Percentiles rank a stretch among this genome's conserved stretches.
phyloP scores from a whole-genome alignment of 2,329 filamentous ascomycete genomes.

The Trichoderma endophyticum region DNA sequence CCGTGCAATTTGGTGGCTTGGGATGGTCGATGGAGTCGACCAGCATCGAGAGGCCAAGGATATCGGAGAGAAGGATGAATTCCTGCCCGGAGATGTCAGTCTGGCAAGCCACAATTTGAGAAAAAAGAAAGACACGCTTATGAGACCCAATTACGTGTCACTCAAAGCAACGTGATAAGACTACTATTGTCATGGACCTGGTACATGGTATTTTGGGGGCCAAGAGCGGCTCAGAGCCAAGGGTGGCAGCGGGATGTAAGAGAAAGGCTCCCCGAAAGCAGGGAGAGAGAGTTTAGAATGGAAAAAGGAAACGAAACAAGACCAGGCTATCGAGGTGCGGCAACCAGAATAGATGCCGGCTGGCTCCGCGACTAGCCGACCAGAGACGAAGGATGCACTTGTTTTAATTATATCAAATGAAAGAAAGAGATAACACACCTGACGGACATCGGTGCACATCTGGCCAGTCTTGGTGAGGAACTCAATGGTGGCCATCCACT shows the following conservation, averaged over 20 bases:
- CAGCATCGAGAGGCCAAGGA: slow-evolving; percentile 70
- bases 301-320: background rate
- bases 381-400: background rate
- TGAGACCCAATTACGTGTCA: background rate
- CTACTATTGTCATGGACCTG: background rate
- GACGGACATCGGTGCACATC: slow-evolving; percentile 43
- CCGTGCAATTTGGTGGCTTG: slow-evolving; percentile 63
- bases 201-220: background rate
- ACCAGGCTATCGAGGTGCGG: background rate
- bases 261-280: background rate
- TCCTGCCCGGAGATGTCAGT: slow-evolving; percentile 42
- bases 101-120: background rate
- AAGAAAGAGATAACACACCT: background rate
- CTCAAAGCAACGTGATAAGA: background rate
- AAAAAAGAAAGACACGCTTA: background rate
- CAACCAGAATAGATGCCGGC: background rate
- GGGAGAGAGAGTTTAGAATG: background rate
- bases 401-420: background rate
- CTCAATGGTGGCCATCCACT: slow-evolving; percentile 69
- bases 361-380: background rate
- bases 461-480: slow-evolving; percentile 68
- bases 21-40: slow-evolving; percentile 76
- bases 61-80: slow-evolving; percentile 74
- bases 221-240: background rate
- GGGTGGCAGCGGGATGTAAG: background rate